Evolutionary conservation across 2,329 filamentous ascomycete genomes (phyloP).

Genomic region (Amauroascus niger): DNA sequence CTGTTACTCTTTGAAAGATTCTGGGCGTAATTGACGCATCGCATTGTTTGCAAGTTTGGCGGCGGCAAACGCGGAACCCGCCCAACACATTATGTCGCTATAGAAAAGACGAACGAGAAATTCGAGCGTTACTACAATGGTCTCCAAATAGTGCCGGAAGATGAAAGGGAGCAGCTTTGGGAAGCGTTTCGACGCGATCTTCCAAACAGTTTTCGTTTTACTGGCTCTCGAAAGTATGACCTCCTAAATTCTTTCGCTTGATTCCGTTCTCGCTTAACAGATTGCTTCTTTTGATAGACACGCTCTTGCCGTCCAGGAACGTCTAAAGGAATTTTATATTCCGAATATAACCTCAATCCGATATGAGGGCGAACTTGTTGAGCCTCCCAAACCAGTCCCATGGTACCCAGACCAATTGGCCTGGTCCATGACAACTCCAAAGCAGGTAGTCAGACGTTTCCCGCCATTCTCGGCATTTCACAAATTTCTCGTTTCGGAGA

Average conservation of each 20-base stretch:
- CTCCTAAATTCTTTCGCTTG: background rate
- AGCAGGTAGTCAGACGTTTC: conserved; percentile 89
- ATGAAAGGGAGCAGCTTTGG: conserved; percentile 78
- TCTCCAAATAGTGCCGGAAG: conserved; percentile 63
- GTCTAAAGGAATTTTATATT: conserved; percentile 79
- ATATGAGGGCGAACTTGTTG: conserved; percentile 70
- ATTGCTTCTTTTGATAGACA: conserved; percentile 47
- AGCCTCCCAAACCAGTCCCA: conserved; percentile 67
- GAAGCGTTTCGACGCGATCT: conserved; percentile 69
- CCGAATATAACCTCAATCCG: conserved; percentile 80
- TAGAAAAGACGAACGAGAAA: conserved; percentile 70
- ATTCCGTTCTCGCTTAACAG: background rate
- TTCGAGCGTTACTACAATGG: conserved; percentile 81
- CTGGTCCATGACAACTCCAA: conserved; percentile 97
- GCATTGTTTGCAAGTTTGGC: conserved; percentile 9
- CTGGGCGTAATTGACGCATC: background rate
- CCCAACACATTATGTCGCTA: conserved; percentile 42
- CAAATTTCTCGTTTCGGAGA: conserved; percentile 95
- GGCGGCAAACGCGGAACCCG: conserved; percentile 27
- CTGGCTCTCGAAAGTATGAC: conserved; percentile 74
- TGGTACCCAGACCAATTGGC: conserved; percentile 95
- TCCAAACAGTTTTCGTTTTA: conserved; percentile 96
- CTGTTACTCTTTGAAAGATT: too few species aligned
- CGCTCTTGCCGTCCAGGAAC: conserved; percentile 81
- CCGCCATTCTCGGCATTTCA: conserved; percentile 92